Percentiles rank a stretch among this genome's conserved stretches.
Evolutionary conservation across 2,329 filamentous ascomycete species (phyloP).

Genomic region (Pyricularia pennisetigena): DNA sequence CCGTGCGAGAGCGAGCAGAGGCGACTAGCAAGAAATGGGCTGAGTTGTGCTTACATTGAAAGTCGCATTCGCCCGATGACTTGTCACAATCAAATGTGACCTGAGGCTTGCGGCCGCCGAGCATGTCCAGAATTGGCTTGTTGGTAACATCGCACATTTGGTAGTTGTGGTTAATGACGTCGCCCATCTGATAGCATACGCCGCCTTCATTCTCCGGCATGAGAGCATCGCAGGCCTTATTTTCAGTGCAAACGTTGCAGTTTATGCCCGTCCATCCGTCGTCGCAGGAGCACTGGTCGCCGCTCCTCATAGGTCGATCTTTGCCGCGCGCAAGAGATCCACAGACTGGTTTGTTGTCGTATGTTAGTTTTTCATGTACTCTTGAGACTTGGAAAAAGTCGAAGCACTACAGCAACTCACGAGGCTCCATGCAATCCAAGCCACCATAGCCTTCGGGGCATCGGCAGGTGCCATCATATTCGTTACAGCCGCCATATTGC

Average conservation of each 20-base stretch:
- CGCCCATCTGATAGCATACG: slow-evolving; percentile 84
- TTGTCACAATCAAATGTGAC: slow-evolving; percentile 89
- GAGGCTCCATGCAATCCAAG: slow-evolving; percentile 81
- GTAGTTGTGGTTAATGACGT: slow-evolving; percentile 88
- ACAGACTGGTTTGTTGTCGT: slow-evolving; percentile 46
- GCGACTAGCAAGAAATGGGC: not conserved
- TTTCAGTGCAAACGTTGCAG: slow-evolving; percentile 85
- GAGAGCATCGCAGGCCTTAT: slow-evolving; percentile 77
- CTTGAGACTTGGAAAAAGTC: not conserved
- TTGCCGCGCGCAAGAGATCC: slow-evolving; percentile 76
- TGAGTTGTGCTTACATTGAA: slow-evolving; percentile 61
- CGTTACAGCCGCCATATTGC: slow-evolving; percentile 83
- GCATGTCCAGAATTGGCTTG: slow-evolving; percentile 77
- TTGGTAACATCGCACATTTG: slow-evolving; percentile 98
- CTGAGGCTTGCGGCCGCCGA: slow-evolving; percentile 78
- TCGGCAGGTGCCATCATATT: slow-evolving; percentile 82
- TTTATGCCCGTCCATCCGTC: slow-evolving; percentile 96
- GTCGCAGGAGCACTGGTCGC: slow-evolving; percentile 54
- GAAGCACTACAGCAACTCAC: slow-evolving; percentile 29
- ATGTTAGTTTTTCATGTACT: not conserved
- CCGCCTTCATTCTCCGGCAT: slow-evolving; percentile 77
- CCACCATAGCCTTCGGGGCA: slow-evolving; percentile 91
- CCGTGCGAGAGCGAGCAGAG: not conserved
- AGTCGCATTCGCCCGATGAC: slow-evolving; percentile 71
- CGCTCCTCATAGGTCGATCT: slow-evolving; percentile 65